A percentile compares a stretch with the other conserved stretches of the same genome.
Evolutionary conservation across 345 rosid species (phyloP).

Genomic region (Bretschneidera sinensis): DNA sequence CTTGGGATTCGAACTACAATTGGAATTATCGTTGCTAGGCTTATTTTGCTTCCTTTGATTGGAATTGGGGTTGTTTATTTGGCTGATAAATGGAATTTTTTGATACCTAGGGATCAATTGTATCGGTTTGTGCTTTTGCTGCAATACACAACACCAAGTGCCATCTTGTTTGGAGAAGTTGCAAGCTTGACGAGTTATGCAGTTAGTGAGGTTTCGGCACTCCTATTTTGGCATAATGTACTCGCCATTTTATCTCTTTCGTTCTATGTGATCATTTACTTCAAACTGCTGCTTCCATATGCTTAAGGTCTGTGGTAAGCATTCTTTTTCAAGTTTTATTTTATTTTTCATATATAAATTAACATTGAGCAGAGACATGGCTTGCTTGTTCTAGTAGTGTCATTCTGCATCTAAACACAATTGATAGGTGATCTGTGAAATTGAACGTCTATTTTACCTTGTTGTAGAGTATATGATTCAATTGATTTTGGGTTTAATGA

Average conservation of each 20-base stretch:
- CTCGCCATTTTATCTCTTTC: constrained; percentile 27
- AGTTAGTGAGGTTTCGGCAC: constrained; percentile 26
- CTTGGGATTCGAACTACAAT: constrained; percentile 35
- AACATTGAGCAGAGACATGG: too few species aligned
- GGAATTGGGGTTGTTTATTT: constrained; percentile 30
- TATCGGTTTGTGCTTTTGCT: constrained; percentile 38
- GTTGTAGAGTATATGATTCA: too few species aligned
- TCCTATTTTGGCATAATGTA: constrained; percentile 35
- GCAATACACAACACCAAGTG: constrained; percentile 44
- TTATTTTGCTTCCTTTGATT: constrained; percentile 33
- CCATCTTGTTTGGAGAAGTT: constrained; percentile 29
- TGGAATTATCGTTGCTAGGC: constrained; percentile 42
- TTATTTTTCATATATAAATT: too few species aligned
- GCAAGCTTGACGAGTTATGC: constrained; percentile 34
- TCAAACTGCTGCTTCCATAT: too few species aligned
- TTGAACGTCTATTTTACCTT: too few species aligned
- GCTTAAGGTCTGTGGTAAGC: too few species aligned
- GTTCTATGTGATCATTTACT: constrained; percentile 18
- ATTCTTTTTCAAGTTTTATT: too few species aligned
- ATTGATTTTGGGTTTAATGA: too few species aligned
- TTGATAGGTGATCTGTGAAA: too few species aligned
- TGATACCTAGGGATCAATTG: constrained; percentile 25
- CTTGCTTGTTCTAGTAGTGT: too few species aligned
- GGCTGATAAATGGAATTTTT: constrained; percentile 28
- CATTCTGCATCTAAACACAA: too few species aligned